Percentiles rank a stretch among this genome's conserved stretches.
Conservation (phyloP, 139 green algal genomes). For the Edaphochlamys debaryana region DNA sequence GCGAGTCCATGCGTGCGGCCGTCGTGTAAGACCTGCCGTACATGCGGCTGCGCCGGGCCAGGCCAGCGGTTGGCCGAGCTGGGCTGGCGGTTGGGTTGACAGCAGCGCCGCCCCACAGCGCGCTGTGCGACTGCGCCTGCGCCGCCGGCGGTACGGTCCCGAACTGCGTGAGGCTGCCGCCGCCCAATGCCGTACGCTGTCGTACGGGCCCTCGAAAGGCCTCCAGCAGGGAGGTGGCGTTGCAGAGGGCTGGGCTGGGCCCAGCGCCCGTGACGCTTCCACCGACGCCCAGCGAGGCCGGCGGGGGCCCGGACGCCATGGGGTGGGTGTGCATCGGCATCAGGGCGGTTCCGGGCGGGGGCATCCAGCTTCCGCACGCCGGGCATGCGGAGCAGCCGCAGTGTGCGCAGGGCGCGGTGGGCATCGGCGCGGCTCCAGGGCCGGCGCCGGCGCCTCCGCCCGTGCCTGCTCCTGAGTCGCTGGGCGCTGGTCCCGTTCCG, state of each 20-base stretch:
- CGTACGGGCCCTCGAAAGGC: neutral
- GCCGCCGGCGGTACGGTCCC: too few species aligned
- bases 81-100: neutral
- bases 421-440: neutral
- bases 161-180: too few species aligned
- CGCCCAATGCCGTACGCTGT: neutral
- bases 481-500: too few species aligned
- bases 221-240: neutral
- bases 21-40: neutral
- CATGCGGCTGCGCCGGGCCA: neutral
- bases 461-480: too few species aligned
- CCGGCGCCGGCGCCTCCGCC: neutral
- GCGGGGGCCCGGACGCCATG: too few species aligned
- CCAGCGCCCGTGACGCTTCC: too few species aligned
- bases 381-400: neutral
- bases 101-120: neutral
- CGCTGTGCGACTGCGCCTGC: too few species aligned
- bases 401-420: neutral
- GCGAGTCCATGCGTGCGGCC: neutral
- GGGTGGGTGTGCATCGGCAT: too few species aligned
- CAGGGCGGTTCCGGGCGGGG: too few species aligned
- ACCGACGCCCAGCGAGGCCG: too few species aligned
- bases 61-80: too few species aligned
- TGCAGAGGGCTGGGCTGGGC: too few species aligned
- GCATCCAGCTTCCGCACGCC: neutral